phyloP scores from a whole-genome alignment of 2,329 filamentous ascomycete genomes.

The Ascomycota sp. region DNA sequence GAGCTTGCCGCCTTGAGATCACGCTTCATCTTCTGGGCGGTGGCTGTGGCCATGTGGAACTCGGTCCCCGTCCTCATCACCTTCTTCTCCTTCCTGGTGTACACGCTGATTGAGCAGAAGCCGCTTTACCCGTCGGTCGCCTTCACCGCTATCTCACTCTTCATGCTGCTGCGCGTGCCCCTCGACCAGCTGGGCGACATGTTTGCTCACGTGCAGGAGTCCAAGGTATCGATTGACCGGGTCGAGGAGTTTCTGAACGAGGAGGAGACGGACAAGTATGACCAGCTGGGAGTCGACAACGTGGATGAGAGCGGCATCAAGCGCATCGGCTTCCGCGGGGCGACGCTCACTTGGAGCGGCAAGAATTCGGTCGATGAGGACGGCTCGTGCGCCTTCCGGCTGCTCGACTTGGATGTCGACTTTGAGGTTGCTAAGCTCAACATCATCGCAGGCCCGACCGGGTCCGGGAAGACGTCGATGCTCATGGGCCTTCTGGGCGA shows the following conservation, averaged over 20 bases:
- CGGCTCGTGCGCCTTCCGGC: conserved; percentile 54
- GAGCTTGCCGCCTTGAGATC: conserved; percentile 64
- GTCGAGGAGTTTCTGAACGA: conserved; percentile 87
- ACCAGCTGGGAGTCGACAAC: conserved; percentile 55
- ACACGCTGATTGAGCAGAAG: conserved; percentile 78
- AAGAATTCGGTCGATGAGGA: conserved; percentile 39
- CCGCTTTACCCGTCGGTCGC: conserved; percentile 78
- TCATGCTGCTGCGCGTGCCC: conserved; percentile 80
- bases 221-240: conserved; percentile 89
- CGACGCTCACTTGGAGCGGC: conserved; percentile 77
- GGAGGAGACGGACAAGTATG: conserved; percentile 90
- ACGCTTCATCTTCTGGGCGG: conserved; percentile 79
- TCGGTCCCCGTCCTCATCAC: conserved; percentile 89
- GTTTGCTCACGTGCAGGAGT: conserved; percentile 95
- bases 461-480: conserved; percentile 86
- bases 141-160: conserved; percentile 90
- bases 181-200: conserved; percentile 94
- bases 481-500: conserved; percentile 92
- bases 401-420: conserved; percentile 65
- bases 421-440: conserved; percentile 79
- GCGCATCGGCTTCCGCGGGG: conserved; percentile 66
- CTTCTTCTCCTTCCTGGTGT: conserved; percentile 87
- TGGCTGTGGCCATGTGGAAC: conserved; percentile 89
- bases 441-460: conserved; percentile 80
- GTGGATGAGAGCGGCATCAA: conserved; percentile 47